Evolutionary conservation across 2,329 filamentous ascomycete species (phyloP).

Genomic region (Aspergillus transmontanensis): DNA sequence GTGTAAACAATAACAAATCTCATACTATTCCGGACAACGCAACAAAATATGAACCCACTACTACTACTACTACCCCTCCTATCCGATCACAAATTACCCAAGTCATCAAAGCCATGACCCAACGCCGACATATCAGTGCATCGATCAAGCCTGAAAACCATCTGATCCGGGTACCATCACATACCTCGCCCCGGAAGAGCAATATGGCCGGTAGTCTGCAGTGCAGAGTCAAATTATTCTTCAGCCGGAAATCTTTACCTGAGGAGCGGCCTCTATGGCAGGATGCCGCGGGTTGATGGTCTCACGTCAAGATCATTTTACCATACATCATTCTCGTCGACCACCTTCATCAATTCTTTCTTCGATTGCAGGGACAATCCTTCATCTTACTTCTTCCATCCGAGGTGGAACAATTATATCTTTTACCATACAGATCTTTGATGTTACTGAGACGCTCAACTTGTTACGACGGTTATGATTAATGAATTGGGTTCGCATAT

Average conservation of each 20-base stretch:
- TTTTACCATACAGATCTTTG: too few relatives aligned
- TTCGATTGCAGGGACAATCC: too few relatives aligned
- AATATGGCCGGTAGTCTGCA: neutral
- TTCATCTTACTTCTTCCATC: too few relatives aligned
- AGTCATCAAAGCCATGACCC: conserved; percentile 17
- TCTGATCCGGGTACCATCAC: neutral
- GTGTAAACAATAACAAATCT: neutral
- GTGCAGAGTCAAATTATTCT: neutral
- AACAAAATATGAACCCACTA: neutral
- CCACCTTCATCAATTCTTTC: neutral
- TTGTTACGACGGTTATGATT: too few relatives aligned
- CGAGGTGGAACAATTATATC: too few relatives aligned
- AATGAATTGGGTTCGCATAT: too few relatives aligned
- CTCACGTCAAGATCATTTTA: neutral
- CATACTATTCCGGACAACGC: too few relatives aligned
- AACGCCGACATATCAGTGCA: neutral
- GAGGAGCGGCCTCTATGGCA: neutral
- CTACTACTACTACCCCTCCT: neutral
- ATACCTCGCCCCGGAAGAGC: neutral
- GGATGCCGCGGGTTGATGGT: neutral
- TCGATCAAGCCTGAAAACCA: neutral
- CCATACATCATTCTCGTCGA: neutral
- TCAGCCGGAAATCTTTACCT: neutral
- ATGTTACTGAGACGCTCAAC: too few relatives aligned
- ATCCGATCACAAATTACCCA: conserved; percentile 14